phyloP scores from a whole-genome alignment of 1,139 yeast species.

The Blastobotrys apis region DNA sequence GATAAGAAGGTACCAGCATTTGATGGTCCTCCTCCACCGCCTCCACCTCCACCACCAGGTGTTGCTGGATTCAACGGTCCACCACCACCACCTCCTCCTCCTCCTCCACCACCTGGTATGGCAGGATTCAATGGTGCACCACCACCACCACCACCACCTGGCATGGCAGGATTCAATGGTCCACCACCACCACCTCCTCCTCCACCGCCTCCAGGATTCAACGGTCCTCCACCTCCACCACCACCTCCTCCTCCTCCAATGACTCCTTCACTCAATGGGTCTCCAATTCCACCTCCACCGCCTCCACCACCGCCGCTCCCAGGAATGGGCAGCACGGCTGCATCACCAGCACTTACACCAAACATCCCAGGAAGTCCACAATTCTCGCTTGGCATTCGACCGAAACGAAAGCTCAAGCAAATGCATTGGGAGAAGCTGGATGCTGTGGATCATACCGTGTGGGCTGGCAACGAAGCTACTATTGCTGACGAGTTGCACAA shows the following conservation, averaged over 20 bases:
- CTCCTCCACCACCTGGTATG: constrained; percentile 36
- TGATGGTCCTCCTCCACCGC: constrained; percentile 26
- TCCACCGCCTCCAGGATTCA: constrained; percentile 34
- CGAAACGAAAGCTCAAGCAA: constrained; percentile 71
- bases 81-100: constrained; percentile 40
- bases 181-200: constrained; percentile 34
- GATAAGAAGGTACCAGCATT: constrained; percentile 20
- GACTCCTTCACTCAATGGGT: constrained; percentile 20
- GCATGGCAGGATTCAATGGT: constrained; percentile 32
- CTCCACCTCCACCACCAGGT: constrained; percentile 23
- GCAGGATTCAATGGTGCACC: constrained; percentile 29
- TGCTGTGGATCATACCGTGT: constrained; percentile 65
- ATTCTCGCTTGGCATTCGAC: constrained; percentile 37
- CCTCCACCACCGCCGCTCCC: constrained; percentile 32
- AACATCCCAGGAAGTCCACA: constrained; percentile 22
- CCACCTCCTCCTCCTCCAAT: constrained; percentile 34
- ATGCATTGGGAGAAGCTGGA: constrained; percentile 90
- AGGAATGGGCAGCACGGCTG: constrained; percentile 12
- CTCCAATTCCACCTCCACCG: constrained; percentile 26
- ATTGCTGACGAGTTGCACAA: constrained; percentile 54
- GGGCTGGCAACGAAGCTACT: constrained; percentile 55
- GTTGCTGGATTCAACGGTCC: constrained; percentile 17
- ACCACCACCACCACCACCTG: constrained; percentile 34
- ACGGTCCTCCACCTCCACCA: constrained; percentile 25
- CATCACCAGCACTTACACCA: constrained; percentile 23